phyloP scores from a whole-genome alignment of 2,329 filamentous ascomycete species.

The Fusarium agapanthi region DNA sequence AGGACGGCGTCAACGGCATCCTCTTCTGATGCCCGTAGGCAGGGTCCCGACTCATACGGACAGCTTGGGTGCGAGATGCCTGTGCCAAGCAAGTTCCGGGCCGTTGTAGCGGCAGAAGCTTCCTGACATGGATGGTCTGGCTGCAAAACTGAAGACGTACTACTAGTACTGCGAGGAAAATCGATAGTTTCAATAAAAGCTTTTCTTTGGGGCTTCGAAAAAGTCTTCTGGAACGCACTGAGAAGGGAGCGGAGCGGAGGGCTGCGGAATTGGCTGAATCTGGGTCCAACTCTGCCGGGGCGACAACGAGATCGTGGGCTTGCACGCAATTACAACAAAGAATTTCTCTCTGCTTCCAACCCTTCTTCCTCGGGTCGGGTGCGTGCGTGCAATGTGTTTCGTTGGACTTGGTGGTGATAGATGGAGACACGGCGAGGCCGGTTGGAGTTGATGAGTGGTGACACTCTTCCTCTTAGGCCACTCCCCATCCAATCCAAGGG shows the following conservation, averaged over 20 bases:
- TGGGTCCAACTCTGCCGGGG: constrained; percentile 8
- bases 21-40: constrained; percentile 18
- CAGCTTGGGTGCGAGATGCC: constrained; percentile 2
- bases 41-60: constrained; percentile 18
- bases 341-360: constrained; percentile 2
- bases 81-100: constrained; percentile 22
- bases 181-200: constrained; percentile 26
- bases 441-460: constrained; percentile 34
- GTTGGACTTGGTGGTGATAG: constrained; percentile 31
- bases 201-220: constrained; percentile 15
- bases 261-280: constrained; percentile 18
- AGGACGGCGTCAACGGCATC: neutral
- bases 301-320: constrained; percentile 8
- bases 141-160: constrained; percentile 21
- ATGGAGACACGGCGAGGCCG: constrained; percentile 44
- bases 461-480: constrained; percentile 15
- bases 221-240: constrained; percentile 23
- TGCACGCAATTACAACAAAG: constrained; percentile 9
- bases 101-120: constrained; percentile 20
- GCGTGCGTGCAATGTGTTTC: neutral
- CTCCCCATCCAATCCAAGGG: constrained; percentile 4
- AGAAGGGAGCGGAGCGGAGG: neutral
- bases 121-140: constrained; percentile 12
- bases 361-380: neutral
- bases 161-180: neutral